Conservation (phyloP, 108 stramenopile species). For the Cyclotella sp. region DNA sequence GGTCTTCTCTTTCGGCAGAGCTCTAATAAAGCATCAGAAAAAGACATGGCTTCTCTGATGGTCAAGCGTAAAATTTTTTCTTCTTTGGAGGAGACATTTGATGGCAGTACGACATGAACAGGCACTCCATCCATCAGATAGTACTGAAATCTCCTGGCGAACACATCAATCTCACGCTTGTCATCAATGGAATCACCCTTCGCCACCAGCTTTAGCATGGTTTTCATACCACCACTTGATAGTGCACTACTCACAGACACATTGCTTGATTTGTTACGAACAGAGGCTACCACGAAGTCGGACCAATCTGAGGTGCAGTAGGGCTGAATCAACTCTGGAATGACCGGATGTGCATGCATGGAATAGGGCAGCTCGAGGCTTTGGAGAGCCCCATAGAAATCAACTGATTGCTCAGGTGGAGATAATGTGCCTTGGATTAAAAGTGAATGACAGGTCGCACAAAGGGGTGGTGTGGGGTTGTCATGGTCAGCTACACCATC, state of each 20-base stretch:
- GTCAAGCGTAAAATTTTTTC: constrained; percentile 41
- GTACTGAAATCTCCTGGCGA: constrained; percentile 45
- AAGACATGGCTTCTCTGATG: constrained; percentile 12
- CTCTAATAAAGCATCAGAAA: constrained; percentile 31
- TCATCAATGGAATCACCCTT: constrained; percentile 36
- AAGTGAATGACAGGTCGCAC: neutral
- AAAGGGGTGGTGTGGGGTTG: neutral
- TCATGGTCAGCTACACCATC: neutral
- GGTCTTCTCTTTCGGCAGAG: constrained; percentile 34
- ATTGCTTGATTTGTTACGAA: constrained; percentile 20
- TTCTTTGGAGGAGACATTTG: constrained; percentile 20
- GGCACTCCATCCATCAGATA: constrained; percentile 55
- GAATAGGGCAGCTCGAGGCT: constrained; percentile 51
- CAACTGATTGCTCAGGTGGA: constrained; percentile 53
- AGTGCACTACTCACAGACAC: neutral
- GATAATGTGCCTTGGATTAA: constrained; percentile 29
- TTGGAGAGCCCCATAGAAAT: constrained; percentile 56
- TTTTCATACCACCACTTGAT: constrained; percentile 39
- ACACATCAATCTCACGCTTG: constrained; percentile 47
- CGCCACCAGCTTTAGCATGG: constrained; percentile 27
- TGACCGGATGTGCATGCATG: constrained; percentile 51
- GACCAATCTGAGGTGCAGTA: constrained; percentile 49
- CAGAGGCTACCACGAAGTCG: constrained; percentile 10
- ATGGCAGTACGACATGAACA: constrained; percentile 21
- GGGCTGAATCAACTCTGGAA: constrained; percentile 40